Percentiles rank a stretch among this genome's conserved stretches.
phyloP scores from a whole-genome alignment of 2,329 filamentous ascomycete genomes.

The Exophiala sideris region DNA sequence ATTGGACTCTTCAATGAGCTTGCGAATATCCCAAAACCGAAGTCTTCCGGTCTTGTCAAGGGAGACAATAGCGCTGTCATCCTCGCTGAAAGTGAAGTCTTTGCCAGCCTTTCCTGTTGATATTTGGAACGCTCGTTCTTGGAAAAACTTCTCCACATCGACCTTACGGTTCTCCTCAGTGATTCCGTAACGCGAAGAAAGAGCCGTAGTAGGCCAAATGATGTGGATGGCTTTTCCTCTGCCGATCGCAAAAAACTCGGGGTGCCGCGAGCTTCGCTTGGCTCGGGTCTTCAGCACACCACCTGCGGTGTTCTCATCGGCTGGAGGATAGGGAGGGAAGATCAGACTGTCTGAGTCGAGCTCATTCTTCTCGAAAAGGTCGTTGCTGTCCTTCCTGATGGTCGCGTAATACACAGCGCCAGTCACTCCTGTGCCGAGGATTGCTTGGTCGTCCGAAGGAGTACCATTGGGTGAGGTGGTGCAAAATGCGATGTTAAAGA shows the following conservation, averaged over 20 bases:
- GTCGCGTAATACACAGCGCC: conserved; percentile 96
- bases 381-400: conserved; percentile 71
- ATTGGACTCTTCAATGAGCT: conserved; percentile 57
- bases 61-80: conserved; percentile 90
- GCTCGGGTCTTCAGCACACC: conserved; percentile 94
- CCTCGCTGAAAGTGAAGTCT: conserved; percentile 96
- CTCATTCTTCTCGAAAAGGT: conserved; percentile 72
- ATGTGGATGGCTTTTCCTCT: conserved; percentile 95
- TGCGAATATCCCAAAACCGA: conserved; percentile 96
- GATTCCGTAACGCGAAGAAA: conserved; percentile 47
- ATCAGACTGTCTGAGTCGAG: conserved; percentile 84
- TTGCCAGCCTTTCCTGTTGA: conserved; percentile 97
- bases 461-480: conserved; percentile 56
- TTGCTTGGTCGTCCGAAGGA: conserved; percentile 66
- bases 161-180: conserved; percentile 58
- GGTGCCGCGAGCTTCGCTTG: conserved; percentile 81
- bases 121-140: conserved; percentile 85
- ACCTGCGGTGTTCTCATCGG: conserved; percentile 86
- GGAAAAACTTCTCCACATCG: conserved; percentile 82
- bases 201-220: conserved; percentile 61
- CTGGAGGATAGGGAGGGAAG: conserved; percentile 78
- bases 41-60: conserved; percentile 94
- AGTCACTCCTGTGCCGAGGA: conserved; percentile 89
- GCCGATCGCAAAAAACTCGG: conserved; percentile 91
- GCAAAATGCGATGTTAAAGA: conserved; percentile 89